Conservation (phyloP, 139 green algal genomes). For the Chlorella sorokiniana region DNA sequence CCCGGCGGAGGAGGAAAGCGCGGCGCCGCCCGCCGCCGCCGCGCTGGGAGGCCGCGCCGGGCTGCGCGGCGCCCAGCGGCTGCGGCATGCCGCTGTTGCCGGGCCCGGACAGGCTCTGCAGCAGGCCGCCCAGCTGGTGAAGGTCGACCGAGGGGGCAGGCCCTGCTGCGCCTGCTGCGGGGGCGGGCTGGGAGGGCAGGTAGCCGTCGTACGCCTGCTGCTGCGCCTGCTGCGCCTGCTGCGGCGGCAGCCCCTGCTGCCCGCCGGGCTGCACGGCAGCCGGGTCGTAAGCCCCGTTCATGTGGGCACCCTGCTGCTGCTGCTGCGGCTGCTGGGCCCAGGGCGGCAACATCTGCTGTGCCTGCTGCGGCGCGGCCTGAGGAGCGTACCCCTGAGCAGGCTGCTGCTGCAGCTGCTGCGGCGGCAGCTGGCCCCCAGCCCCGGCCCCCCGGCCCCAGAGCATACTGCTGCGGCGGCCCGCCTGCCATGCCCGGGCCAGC, state of each 20-base stretch:
- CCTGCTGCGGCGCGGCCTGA: background rate
- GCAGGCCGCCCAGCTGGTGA: constrained; percentile 13
- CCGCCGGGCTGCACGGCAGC: background rate
- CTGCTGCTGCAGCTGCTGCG: constrained; percentile 4
- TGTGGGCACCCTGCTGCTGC: background rate
- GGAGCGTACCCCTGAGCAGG: background rate
- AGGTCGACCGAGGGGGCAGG: background rate
- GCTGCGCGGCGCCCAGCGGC: background rate
- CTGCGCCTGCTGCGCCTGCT: background rate
- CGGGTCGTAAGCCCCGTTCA: background rate
- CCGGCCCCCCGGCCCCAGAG: too few species aligned
- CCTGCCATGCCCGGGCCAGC: too few species aligned
- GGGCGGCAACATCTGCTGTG: background rate
- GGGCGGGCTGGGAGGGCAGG: background rate
- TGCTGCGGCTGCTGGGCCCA: background rate
- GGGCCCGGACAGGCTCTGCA: constrained; percentile 1
- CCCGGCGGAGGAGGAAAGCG: background rate
- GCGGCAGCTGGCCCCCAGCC: too few species aligned
- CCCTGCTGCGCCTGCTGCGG: background rate
- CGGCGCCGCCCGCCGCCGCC: background rate
- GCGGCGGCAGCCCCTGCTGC: background rate
- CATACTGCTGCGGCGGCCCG: too few species aligned
- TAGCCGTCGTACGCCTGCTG: background rate
- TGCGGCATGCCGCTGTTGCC: background rate
- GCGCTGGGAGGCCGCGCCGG: background rate